These are phyloP conservation scores for Plasmodium fragile DNA, from an alignment of 169 alveolate species.

Conservation along the genomic window DNA sequence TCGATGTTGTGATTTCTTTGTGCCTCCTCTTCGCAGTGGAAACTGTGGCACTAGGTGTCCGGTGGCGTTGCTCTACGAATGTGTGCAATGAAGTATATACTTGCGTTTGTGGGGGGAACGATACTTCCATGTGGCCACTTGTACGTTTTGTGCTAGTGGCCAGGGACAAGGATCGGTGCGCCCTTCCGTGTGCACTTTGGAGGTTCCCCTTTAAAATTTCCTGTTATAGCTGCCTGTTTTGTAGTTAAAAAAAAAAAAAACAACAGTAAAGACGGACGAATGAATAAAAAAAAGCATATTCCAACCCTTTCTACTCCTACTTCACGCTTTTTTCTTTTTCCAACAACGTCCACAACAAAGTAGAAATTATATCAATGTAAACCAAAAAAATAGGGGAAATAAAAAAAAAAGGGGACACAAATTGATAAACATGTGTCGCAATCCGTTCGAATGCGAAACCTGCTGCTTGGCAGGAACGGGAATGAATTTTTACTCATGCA, in stretches of 20 bases:
- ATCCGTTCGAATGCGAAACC: background rate
- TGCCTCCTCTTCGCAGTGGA: background rate
- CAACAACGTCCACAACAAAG: background rate
- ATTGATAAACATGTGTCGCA: background rate
- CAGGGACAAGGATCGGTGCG: background rate
- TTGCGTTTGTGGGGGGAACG: background rate
- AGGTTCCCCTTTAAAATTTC: background rate
- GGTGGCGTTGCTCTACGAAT: background rate
- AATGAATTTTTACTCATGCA: background rate
- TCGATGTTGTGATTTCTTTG: background rate
- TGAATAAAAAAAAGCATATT: background rate
- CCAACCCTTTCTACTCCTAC: background rate
- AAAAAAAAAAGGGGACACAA: background rate
- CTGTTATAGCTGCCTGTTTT: background rate
- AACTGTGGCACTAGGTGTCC: background rate
- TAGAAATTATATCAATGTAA: background rate
- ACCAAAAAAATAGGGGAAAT: background rate
- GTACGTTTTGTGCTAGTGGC: background rate
- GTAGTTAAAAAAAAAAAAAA: background rate
- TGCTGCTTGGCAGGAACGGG: background rate
- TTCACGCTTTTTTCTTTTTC: background rate
- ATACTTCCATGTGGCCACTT: background rate
- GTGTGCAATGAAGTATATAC: background rate
- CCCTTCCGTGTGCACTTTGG: background rate
- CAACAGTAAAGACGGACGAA: background rate